Conservation (phyloP, 345 rosid species). For the Lepidium aucheri region DNA sequence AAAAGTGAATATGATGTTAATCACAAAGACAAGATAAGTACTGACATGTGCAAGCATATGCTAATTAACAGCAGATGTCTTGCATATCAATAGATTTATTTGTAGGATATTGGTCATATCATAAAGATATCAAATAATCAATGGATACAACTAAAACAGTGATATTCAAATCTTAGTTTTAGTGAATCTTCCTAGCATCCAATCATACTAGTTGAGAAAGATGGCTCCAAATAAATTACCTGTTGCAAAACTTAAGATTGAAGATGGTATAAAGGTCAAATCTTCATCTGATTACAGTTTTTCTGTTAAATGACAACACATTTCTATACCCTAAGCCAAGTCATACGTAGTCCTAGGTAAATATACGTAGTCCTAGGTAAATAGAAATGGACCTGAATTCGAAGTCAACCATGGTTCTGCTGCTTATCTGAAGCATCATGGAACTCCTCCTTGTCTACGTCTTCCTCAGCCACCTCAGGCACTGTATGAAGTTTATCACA, state of each 20-base stretch:
- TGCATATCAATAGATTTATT: not conserved
- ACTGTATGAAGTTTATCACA: constrained; percentile 28
- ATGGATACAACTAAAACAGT: not conserved
- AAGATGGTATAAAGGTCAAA: not conserved
- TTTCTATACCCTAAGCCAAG: not conserved
- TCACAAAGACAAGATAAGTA: not conserved
- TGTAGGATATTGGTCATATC: not conserved
- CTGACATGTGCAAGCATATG: not conserved
- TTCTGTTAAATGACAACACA: not conserved
- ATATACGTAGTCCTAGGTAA: not conserved
- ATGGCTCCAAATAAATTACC: not conserved
- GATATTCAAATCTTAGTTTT: not conserved
- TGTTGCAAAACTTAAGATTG: not conserved
- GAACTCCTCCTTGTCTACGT: constrained; percentile 46
- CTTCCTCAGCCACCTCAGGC: constrained; percentile 39
- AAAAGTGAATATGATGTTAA: not conserved
- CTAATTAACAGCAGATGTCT: not conserved
- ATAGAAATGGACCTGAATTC: constrained; percentile 8
- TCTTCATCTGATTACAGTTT: not conserved
- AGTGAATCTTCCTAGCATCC: not conserved
- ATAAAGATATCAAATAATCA: not conserved
- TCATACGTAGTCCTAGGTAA: not conserved
- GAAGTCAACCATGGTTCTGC: constrained; percentile 20
- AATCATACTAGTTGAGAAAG: not conserved
- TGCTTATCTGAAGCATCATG: constrained; percentile 45